Conservation (phyloP, 305 asterid species). For the Fraxinus ornus region DNA sequence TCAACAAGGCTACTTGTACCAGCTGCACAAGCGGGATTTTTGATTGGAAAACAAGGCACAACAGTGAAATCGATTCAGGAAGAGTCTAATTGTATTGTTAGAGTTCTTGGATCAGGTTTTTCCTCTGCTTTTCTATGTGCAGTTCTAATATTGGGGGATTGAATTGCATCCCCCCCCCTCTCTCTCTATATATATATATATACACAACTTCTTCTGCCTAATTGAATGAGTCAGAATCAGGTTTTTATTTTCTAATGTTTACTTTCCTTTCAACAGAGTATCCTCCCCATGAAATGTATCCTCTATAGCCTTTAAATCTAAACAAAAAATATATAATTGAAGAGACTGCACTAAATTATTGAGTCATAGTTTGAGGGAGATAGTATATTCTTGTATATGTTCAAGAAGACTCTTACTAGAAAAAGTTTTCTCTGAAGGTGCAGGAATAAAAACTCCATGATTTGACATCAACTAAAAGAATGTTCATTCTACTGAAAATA, state of each 20-base stretch:
- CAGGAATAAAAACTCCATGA: neutral
- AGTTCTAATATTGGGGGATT: slow-evolving; percentile 11
- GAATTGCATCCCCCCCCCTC: slow-evolving; percentile 9
- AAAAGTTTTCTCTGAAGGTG: neutral
- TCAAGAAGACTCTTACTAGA: neutral
- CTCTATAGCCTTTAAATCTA: neutral
- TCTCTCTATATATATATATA: too few species aligned
- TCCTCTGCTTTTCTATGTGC: slow-evolving; percentile 19
- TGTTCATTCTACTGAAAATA: neutral
- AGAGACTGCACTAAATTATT: neutral
- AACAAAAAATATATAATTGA: neutral
- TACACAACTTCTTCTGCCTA: neutral
- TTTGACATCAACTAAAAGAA: neutral
- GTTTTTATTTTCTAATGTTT: neutral
- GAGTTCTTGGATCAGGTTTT: slow-evolving; percentile 88
- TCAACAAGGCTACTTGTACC: slow-evolving; percentile 84
- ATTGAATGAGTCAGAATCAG: neutral
- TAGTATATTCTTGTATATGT: neutral
- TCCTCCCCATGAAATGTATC: neutral
- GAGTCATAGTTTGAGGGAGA: neutral
- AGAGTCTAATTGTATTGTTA: slow-evolving; percentile 78
- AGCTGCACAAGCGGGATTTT: slow-evolving; percentile 91
- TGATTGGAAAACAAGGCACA: slow-evolving; percentile 92
- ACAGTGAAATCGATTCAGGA: slow-evolving; percentile 94
- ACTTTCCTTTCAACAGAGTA: neutral